Evolutionary conservation across 768 basidiomycete genomes (phyloP), one percentile per base, ranked within the genome.

Genomic region (Dentipellis fragilis): DNA sequence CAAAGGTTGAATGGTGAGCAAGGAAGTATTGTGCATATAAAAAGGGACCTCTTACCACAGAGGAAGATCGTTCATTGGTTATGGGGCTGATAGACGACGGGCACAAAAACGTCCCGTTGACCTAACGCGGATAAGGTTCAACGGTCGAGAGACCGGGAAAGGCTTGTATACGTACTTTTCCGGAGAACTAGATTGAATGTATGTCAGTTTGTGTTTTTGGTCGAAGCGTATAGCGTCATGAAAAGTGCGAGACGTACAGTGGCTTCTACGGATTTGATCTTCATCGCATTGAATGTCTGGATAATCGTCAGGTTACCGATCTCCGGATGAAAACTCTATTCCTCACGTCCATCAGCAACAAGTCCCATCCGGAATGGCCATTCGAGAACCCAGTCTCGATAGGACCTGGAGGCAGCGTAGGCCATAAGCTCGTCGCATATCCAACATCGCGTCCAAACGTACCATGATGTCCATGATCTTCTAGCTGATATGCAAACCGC

Each of bases 291-390:
- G 12, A 58, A 53, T 9, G 59, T 34, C 59, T 60, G 29, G 3
- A 14, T 29, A 49, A 17, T 10, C 23, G 51, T 60, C 47, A 55
- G 29, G 2, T 35, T 29, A 7, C 10, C 34, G 3, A 6, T n/a
- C 29, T 17, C 23, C 21, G 7, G 17, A 16, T n/a, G 9, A 36
- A 6, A 12, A 10, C 21, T 12, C 3, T 7, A 5, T 4, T 4
- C 51, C 53, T 7, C 42, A 58, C 59, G 16, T 58, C 59, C 42
- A 58, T 57, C 35, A 23, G 54, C 17, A 52, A 21, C 36, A 4
- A 40, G 21, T 60, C 57, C 59, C 54, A 60, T 10, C 54, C 59
- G 23, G 57, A 49, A 4, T 46, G 52, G 21, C 54, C 19, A 4
- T 29, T 53, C 4, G 29, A 34, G 29, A 16, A 51, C 10, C 50